Conservation (phyloP, 116 monocot species). For the Phalaenopsis hybrid region DNA sequence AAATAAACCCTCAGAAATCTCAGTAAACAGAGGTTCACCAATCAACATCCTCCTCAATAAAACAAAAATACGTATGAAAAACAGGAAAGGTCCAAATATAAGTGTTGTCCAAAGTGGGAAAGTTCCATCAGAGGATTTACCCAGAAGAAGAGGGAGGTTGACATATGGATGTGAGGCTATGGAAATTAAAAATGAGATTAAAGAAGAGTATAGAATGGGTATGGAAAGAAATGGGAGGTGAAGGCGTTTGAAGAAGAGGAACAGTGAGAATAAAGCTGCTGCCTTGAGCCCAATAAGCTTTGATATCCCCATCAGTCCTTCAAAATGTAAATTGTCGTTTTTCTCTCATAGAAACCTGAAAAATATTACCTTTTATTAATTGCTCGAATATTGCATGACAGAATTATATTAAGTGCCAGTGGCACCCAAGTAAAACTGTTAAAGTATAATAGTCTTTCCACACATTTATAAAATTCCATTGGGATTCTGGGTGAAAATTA, state of each 20-base stretch:
- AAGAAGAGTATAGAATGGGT: constrained; percentile 37
- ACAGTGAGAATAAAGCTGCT: constrained; percentile 34
- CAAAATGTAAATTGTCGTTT: neutral
- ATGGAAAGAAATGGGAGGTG: constrained; percentile 26
- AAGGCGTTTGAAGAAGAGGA: constrained; percentile 24
- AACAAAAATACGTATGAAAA: constrained; percentile 45
- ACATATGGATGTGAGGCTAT: constrained; percentile 41
- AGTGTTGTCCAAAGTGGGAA: constrained; percentile 82
- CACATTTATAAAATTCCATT: too few species aligned
- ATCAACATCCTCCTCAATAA: constrained; percentile 49
- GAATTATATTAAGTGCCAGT: neutral
- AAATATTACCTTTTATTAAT: neutral
- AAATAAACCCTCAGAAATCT: constrained; percentile 66
- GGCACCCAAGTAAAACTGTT: neutral
- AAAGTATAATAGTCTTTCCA: neutral
- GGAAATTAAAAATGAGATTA: constrained; percentile 19
- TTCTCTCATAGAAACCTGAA: constrained; percentile 4
- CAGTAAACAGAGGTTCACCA: constrained; percentile 55
- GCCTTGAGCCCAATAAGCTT: constrained; percentile 62
- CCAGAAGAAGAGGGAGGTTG: constrained; percentile 68
- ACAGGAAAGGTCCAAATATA: constrained; percentile 57
- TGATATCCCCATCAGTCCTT: constrained; percentile 58
- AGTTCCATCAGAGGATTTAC: constrained; percentile 66
- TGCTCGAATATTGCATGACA: neutral
- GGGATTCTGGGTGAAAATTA: too few species aligned